phyloP scores from a whole-genome alignment of 805 yeast genomes.

The Metschnikowia lachancei region DNA sequence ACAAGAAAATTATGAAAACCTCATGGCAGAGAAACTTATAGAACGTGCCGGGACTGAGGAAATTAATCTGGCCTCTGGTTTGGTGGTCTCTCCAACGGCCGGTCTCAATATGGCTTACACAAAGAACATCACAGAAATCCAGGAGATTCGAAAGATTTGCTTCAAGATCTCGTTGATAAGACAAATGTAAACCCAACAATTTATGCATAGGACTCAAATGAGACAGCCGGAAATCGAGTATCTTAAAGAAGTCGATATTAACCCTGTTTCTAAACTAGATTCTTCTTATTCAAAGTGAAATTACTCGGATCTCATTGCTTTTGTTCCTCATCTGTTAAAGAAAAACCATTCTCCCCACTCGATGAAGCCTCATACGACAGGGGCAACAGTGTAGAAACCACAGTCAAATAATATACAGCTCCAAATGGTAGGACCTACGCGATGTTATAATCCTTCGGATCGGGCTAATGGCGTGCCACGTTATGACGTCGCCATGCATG shows the following conservation, averaged over 20 bases:
- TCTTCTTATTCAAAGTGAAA: no score
- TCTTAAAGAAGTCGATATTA: conserved; percentile 71
- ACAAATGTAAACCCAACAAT: conserved; percentile 83
- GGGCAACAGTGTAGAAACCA: no score
- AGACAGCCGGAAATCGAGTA: conserved; percentile 64
- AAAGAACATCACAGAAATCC: conserved; percentile 73
- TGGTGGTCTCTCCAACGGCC: conserved; percentile 37
- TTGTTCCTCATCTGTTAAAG: no score
- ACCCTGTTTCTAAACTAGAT: conserved; percentile 75
- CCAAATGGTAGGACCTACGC: no score
- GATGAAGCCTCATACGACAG: no score
- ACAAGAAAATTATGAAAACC: conserved; percentile 38
- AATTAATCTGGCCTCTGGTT: conserved; percentile 25
- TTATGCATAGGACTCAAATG: conserved; percentile 70
- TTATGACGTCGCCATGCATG: no score
- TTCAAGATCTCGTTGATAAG: conserved; percentile 84
- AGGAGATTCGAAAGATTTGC: conserved; percentile 82
- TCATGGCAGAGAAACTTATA: conserved; percentile 34
- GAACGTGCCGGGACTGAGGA: conserved; percentile 28
- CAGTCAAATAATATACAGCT: no score
- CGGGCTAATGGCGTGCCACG: no score
- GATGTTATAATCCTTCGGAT: no score
- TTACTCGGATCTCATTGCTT: no score
- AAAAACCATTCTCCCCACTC: no score
- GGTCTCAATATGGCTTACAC: conserved; percentile 63